These are phyloP conservation scores for Spergularia marina DNA, from an alignment of 148 eudicot genomes.

Conservation along the genomic window DNA sequence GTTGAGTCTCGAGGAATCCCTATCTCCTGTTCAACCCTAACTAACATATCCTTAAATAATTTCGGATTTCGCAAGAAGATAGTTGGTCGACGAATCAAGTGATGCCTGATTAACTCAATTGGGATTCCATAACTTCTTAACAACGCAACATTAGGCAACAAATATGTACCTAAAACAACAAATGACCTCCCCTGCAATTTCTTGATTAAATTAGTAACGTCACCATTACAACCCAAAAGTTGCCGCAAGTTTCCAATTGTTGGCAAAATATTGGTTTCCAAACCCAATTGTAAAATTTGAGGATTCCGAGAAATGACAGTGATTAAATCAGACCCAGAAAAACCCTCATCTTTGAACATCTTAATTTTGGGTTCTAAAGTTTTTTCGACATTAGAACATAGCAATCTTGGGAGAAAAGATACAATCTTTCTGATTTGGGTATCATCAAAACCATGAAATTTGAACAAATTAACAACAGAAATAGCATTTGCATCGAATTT, in stretches of 20 bases:
- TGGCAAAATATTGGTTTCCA: not conserved
- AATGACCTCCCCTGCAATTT: not conserved
- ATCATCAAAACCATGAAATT: conserved; percentile 15
- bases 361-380: conserved; percentile 39
- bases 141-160: conserved; percentile 21
- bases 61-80: not conserved
- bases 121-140: conserved; percentile 13
- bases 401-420: conserved; percentile 14
- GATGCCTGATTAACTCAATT: not conserved
- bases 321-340: conserved; percentile 7
- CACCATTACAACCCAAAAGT: conserved; percentile 10
- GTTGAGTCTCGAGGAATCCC: conserved; percentile 25
- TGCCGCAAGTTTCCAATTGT: not conserved
- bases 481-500: conserved; percentile 18
- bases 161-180: not conserved
- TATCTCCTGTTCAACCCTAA: conserved; percentile 20
- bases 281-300: not conserved
- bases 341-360: conserved; percentile 28
- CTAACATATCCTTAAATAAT: not conserved
- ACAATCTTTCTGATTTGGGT: conserved; percentile 28
- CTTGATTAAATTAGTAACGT: conserved; percentile 5
- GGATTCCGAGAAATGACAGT: conserved; percentile 4
- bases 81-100: not conserved
- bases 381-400: conserved; percentile 23
- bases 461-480: conserved; percentile 24